Evolutionary conservation across 208 protist genomes (phyloP).

Genomic region (Leishmania major): DNA sequence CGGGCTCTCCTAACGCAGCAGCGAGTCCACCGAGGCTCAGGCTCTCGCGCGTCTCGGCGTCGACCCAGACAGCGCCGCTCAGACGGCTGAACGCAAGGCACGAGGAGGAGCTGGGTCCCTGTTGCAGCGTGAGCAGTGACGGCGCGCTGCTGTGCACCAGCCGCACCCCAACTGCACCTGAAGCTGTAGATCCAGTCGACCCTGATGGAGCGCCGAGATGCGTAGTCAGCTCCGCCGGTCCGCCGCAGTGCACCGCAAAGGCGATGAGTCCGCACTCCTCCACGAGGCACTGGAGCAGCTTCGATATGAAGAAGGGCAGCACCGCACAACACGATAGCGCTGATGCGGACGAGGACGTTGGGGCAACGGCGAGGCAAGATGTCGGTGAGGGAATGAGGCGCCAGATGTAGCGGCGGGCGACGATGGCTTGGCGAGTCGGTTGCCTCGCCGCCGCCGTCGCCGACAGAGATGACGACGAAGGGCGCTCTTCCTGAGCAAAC

Average conservation of each 20-base stretch:
- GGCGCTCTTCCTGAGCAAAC: neutral
- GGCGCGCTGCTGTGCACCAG: conserved; percentile 30
- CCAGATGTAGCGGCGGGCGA: conserved; percentile 35
- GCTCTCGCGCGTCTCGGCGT: conserved; percentile 37
- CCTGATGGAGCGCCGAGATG: neutral
- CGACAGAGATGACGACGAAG: neutral
- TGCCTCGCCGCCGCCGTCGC: neutral
- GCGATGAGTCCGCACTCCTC: conserved; percentile 20
- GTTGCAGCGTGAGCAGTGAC: conserved; percentile 15
- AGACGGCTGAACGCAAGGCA: conserved; percentile 65
- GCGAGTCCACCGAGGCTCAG: conserved; percentile 26
- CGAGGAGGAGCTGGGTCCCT: conserved; percentile 34
- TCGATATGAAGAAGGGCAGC: conserved; percentile 43
- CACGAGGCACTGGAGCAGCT: conserved; percentile 42
- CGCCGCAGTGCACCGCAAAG: conserved; percentile 39
- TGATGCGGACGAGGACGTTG: neutral
- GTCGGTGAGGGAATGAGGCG: conserved; percentile 21
- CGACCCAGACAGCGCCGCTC: conserved; percentile 55
- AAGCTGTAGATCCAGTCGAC: neutral
- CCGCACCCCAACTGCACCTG: conserved; percentile 25
- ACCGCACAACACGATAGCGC: conserved; percentile 12
- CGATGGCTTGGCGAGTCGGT: neutral
- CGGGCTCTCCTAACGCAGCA: conserved; percentile 7
- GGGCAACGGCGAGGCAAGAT: no score
- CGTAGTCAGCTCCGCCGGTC: neutral